Evolutionary conservation across 2,329 filamentous ascomycete species (phyloP).

Genomic region (Sphaerulina populicola): DNA sequence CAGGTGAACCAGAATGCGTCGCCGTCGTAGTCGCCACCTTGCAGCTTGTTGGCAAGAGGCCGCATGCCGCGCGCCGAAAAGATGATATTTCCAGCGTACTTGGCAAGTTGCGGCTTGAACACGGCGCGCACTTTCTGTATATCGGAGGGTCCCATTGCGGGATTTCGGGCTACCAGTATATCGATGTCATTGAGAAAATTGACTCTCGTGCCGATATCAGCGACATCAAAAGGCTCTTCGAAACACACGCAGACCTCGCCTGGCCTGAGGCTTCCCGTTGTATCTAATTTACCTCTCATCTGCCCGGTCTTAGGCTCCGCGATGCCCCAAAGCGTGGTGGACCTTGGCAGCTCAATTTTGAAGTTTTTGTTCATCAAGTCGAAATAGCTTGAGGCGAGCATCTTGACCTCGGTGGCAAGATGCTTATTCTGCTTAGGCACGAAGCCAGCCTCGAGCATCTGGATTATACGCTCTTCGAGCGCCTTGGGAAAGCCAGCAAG

Average conservation of each 20-base stretch:
- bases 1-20: slow-evolving; percentile 69
- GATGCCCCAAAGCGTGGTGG: slow-evolving; percentile 58
- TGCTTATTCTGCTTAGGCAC: slow-evolving; percentile 12
- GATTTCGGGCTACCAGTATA: slow-evolving; percentile 59
- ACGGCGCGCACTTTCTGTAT: slow-evolving; percentile 54
- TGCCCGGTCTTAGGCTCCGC: slow-evolving; percentile 49
- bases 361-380: slow-evolving; percentile 19
- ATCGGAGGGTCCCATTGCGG: slow-evolving; percentile 62
- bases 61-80: slow-evolving; percentile 58
- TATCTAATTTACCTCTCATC: too few species aligned
- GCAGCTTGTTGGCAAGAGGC: slow-evolving; percentile 61
- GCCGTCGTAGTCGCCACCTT: slow-evolving; percentile 75
- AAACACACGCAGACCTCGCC: slow-evolving; percentile 62
- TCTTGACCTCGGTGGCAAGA: slow-evolving; percentile 16
- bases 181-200: slow-evolving; percentile 43
- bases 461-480: slow-evolving; percentile 46
- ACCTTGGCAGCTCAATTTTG: slow-evolving; percentile 49
- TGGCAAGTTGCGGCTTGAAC: slow-evolving; percentile 51
- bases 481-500: slow-evolving; percentile 42
- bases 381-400: slow-evolving; percentile 5
- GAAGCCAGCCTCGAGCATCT: slow-evolving; percentile 45
- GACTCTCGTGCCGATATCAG: too few species aligned
- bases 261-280: slow-evolving; percentile 45
- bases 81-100: slow-evolving; percentile 68
- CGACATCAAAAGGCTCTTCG: slow-evolving; percentile 33